These are phyloP conservation scores for Yamadazyma sp. DNA, from an alignment of 805 yeast genomes.

Conservation along the genomic window DNA sequence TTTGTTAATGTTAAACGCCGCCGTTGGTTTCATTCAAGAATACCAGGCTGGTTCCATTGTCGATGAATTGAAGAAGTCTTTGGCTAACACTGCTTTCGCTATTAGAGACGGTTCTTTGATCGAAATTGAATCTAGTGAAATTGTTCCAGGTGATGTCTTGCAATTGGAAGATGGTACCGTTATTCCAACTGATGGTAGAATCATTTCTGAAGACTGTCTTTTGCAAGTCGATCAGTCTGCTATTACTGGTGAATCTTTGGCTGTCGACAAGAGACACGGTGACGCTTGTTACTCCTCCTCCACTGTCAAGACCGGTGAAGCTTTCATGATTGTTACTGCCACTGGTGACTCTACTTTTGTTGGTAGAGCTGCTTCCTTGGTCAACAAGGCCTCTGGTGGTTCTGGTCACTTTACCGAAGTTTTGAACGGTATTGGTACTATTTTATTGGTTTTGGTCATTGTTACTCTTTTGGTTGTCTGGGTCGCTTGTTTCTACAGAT, in stretches of 20 bases:
- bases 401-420: slow-evolving; percentile 97
- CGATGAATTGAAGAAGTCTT: slow-evolving; percentile 91
- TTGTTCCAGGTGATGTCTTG: slow-evolving; percentile 93
- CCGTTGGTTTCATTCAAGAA: slow-evolving; percentile 95
- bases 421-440: slow-evolving; percentile 95
- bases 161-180: slow-evolving; percentile 92
- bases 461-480: slow-evolving; percentile 85
- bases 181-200: slow-evolving; percentile 90
- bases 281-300: slow-evolving; percentile 90
- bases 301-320: slow-evolving; percentile 94
- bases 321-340: slow-evolving; percentile 88
- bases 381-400: slow-evolving; percentile 91
- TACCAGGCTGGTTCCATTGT: slow-evolving; percentile 98
- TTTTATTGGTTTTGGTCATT: slow-evolving; percentile 84
- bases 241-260: slow-evolving; percentile 95
- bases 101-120: slow-evolving; percentile 76
- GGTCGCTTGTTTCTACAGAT: slow-evolving; percentile 93
- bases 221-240: slow-evolving; percentile 96
- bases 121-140: slow-evolving; percentile 79
- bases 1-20: slow-evolving; percentile 80
- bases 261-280: slow-evolving; percentile 89
- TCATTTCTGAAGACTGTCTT: slow-evolving; percentile 80
- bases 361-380: slow-evolving; percentile 97
- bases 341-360: slow-evolving; percentile 95
- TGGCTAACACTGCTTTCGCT: slow-evolving; percentile 85